These are phyloP conservation scores for Microcyclospora tardicrescens DNA, from an alignment of 2,329 filamentous ascomycete genomes.

Conservation along the genomic window DNA sequence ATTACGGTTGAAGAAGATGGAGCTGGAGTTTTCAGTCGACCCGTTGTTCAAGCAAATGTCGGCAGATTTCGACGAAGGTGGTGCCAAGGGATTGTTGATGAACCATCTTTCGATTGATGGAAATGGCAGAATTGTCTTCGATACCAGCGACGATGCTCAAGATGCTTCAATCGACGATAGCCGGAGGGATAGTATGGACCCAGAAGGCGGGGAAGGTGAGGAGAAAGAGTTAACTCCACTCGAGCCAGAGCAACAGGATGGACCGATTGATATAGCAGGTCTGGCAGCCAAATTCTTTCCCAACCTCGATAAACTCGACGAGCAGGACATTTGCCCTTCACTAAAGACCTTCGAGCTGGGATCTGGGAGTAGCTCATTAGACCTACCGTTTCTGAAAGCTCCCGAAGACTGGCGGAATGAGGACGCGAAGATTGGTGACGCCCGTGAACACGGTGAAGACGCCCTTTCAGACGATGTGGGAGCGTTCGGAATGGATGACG, in stretches of 20 bases:
- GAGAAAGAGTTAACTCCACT: slow-evolving; percentile 30
- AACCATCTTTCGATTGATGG: slow-evolving; percentile 96
- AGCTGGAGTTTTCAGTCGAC: slow-evolving; percentile 91
- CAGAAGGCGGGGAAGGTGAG: slow-evolving; percentile 31
- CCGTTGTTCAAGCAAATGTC: slow-evolving; percentile 99
- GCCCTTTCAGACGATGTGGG: slow-evolving; percentile 31
- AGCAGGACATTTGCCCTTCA: slow-evolving; percentile 86
- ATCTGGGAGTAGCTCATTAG: slow-evolving; percentile 68
- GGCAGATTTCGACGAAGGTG: slow-evolving; percentile 95
- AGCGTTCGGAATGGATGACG: slow-evolving; percentile 50
- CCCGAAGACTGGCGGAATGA: slow-evolving; percentile 68
- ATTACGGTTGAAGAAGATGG: slow-evolving; percentile 90
- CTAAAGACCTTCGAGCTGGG: slow-evolving; percentile 89
- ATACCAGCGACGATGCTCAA: slow-evolving; percentile 79
- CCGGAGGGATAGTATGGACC: slow-evolving; percentile 25
- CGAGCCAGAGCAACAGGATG: slow-evolving; percentile 35
- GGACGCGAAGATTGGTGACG: slow-evolving; percentile 34
- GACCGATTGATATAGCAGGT: slow-evolving; percentile 65
- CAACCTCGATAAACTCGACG: slow-evolving; percentile 60
- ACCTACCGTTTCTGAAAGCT: slow-evolving; percentile 84
- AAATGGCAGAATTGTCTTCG: slow-evolving; percentile 88
- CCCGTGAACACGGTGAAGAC: slow-evolving; percentile 38
- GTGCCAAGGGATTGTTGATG: slow-evolving; percentile 83
- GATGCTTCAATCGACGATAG: slow-evolving; percentile 33
- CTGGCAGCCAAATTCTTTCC: slow-evolving; percentile 78